A percentile compares a stretch with the other conserved stretches of the same genome.
phyloP scores from a whole-genome alignment of 257 asterid genomes.

The Jasminum sambac region DNA sequence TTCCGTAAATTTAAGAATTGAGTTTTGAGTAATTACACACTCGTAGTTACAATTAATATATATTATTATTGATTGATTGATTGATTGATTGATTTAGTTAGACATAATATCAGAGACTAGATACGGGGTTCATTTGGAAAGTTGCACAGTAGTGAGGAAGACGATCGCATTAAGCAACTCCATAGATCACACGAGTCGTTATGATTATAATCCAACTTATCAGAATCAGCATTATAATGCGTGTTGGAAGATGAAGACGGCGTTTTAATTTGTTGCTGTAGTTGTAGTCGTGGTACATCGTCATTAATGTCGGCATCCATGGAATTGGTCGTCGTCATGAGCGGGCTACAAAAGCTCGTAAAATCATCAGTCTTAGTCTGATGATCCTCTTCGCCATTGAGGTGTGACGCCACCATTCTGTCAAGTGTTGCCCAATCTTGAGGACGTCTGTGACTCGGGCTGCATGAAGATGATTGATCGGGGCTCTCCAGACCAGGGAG shows the following conservation, averaged over 20 bases:
- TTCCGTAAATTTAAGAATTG: too few relatives aligned
- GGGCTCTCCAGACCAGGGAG: slow-evolving; percentile 45
- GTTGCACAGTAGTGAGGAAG: slow-evolving; percentile 30
- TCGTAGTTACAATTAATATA: too few relatives aligned
- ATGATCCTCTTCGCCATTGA: slow-evolving; percentile 32
- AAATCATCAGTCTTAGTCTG: slow-evolving; percentile 5
- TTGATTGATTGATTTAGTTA: not conserved
- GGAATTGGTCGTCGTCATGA: not conserved
- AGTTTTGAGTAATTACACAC: too few relatives aligned
- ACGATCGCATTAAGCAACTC: slow-evolving; percentile 34
- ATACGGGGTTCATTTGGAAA: slow-evolving; percentile 30
- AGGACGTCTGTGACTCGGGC: slow-evolving; percentile 16
- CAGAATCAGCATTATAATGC: not conserved
- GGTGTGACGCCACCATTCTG: slow-evolving; percentile 43
- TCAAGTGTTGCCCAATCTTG: slow-evolving; percentile 54
- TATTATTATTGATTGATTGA: too few relatives aligned
- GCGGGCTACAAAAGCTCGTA: slow-evolving; percentile 8
- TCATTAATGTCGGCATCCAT: not conserved
- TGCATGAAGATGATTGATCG: not conserved
- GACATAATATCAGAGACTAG: slow-evolving; percentile 8
- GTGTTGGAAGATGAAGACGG: slow-evolving; percentile 23
- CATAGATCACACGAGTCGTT: slow-evolving; percentile 40
- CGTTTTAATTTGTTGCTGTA: slow-evolving; percentile 21
- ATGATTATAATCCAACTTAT: slow-evolving; percentile 23
- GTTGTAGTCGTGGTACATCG: slow-evolving; percentile 18